phyloP scores from a whole-genome alignment of 345 rosid species.

The Rhizophora apiculata region DNA sequence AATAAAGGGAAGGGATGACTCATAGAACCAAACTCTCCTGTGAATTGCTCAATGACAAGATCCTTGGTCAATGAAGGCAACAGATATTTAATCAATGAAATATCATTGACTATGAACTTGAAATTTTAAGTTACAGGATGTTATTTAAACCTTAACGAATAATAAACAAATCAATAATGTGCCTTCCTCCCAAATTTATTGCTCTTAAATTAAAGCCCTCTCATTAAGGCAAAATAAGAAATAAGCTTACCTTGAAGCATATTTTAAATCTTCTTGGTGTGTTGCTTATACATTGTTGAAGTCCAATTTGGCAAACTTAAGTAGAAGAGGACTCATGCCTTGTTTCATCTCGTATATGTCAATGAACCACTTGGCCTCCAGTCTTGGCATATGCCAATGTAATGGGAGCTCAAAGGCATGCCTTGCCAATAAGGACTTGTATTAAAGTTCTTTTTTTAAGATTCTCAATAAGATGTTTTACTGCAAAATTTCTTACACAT shows the following conservation, averaged over 20 bases:
- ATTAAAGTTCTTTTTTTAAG: neutral
- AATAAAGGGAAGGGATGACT: too few species aligned
- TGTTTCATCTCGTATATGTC: conserved; percentile 25
- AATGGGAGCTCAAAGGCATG: conserved; percentile 37
- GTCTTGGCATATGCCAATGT: conserved; percentile 41
- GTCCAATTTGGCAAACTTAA: conserved; percentile 46
- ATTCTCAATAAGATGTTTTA: conserved; percentile 23
- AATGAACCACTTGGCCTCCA: conserved; percentile 50
- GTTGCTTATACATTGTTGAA: conserved; percentile 37
- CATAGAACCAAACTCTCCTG: too few species aligned
- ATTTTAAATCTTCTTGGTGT: conserved; percentile 40
- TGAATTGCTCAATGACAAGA: too few species aligned
- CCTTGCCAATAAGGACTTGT: conserved; percentile 20
- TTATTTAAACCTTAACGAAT: too few species aligned
- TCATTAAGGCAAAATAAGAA: too few species aligned
- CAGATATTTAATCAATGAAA: too few species aligned
- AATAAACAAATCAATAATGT: too few species aligned
- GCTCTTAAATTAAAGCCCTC: too few species aligned
- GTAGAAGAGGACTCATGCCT: conserved; percentile 23
- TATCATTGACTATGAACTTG: too few species aligned
- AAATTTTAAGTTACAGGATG: too few species aligned
- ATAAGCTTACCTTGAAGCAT: conserved; percentile 27
- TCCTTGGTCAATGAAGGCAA: too few species aligned
- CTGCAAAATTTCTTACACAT: conserved; percentile 21
- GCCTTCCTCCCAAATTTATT: too few species aligned